Evolutionary conservation across 805 yeast genomes (phyloP), one percentile per base, ranked within the genome.

Genomic region (Cyberlindnera euphorbiae): DNA sequence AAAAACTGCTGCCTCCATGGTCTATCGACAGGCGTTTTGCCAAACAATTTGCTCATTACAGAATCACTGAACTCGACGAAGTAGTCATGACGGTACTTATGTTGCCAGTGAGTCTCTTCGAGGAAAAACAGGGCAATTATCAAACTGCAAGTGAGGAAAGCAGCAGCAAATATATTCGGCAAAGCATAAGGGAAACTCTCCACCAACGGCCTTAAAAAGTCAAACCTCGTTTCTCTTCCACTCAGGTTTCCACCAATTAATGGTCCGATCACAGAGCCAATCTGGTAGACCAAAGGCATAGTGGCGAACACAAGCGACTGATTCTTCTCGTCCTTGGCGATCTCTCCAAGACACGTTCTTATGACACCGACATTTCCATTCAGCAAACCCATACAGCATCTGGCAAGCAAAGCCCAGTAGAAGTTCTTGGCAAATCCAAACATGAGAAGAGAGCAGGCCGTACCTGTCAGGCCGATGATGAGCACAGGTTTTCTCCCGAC

Each of bases 241-340:
- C 39, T 31, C 24, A 45, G 23, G 13, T 36, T 36, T 17, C 50
- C 50, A 18, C 50, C 50, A 2, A 46, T 35, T 17, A 46, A 17
- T 13, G 50, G 50, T 2, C 50, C 50, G 14, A 46, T 15, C 16
- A 44, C 41, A 8, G 41, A 13, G 4, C 50, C 50, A 7, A 41
- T 13, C 26, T 46, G 50, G 16, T 37, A 41, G 3, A 44, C 47
- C 22, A 46, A 23, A 2, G 50, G 50, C 41, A 44, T 41, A 1
- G 47, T 35, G 4, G 47, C 44, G 19, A 46, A 46, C 7, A 45
- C 50, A 31, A 46, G 12, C 6, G 47, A 40, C 26, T 46, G 50
- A 22, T 46, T 45, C 25, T 35, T 41, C 38, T 38, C 42, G n/a
- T 46, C 35, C 13, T 40, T 38, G 8, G 45, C 44, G 12, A 44